Evolutionary conservation across 1,284 basidiomycete genomes (phyloP), one percentile per base, ranked within the genome.

Genomic region (Phlebopus sp.): DNA sequence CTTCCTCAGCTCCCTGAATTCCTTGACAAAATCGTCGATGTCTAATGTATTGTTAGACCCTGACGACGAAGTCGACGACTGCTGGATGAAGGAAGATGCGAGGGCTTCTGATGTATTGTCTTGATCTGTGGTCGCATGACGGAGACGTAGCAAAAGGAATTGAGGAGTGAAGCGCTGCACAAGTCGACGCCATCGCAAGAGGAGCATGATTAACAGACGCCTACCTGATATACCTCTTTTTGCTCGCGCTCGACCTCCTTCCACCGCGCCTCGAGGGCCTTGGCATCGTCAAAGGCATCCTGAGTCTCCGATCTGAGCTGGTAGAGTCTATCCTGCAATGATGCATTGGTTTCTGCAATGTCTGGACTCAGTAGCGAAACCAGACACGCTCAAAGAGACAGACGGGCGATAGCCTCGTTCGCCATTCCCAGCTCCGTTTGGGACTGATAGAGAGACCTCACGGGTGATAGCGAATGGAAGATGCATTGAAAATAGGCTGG

Each of bases 31-130:
- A 38, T 88, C 83, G 53, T 96, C 93, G 18, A 94, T 78, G 37
- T 86, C 86, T 49, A 75, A 77, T 23, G 76, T 74, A 9, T 75
- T 75, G 49, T 65, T 59, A 37, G 72, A 48, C 21, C 53, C 56
- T 23, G 67, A 60, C 18, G 68, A 55, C 2, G 21, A 23, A 23
- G 21, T 23, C 21, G 69, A 59, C 3, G 72, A 67, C 0, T 78
- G 77, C 39, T 90, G 85, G 27, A 94, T 79, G 61, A 97, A 95
- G 0, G 81, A 70, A 14, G 83, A 80, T 0, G 92, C 91, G 21
- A 94, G 69, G 5, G 82, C 75, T 66, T 97, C 94, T 1, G 91
- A 93, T 14, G 78, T 69, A 52, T 93, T 92, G 57, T 97, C 94
- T 68, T 95, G 92, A 18, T 87, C 86, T 0, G 86, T 90, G 9